These are phyloP conservation scores for Poa annua DNA, from an alignment of 176 grass and related monocot genomes.

Conservation along the genomic window DNA sequence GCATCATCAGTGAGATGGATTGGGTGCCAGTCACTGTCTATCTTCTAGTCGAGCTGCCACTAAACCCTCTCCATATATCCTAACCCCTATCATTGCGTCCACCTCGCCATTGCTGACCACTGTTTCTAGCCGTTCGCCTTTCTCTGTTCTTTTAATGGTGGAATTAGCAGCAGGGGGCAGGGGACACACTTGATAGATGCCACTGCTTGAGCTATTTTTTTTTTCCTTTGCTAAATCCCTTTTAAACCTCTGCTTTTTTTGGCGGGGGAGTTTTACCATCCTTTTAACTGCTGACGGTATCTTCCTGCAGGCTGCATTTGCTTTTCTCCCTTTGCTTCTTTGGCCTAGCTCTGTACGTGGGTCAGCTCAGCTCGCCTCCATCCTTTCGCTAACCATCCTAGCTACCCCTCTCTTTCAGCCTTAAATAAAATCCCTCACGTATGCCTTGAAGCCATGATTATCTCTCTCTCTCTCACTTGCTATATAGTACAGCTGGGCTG, in stretches of 20 bases:
- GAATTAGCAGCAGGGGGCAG: conserved; percentile 6
- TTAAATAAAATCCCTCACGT: conserved; percentile 28
- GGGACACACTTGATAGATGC: conserved; percentile 34
- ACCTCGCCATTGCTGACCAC: conserved; percentile 39
- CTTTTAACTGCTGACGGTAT: conserved; percentile 26
- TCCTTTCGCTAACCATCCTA: conserved; percentile 10
- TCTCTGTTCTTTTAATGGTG: conserved; percentile 41
- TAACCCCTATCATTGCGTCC: conserved; percentile 21
- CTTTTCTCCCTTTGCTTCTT: conserved; percentile 39
- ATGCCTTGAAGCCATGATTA: conserved; percentile 5
- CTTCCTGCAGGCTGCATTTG: conserved; percentile 49
- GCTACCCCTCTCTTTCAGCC: conserved; percentile 4
- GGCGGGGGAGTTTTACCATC: background rate
- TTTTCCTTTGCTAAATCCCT: conserved; percentile 8
- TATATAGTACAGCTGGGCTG: background rate
- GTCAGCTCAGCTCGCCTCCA: background rate
- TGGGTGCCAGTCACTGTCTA: background rate
- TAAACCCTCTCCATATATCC: background rate
- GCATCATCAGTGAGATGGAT: background rate
- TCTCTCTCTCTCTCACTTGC: background rate
- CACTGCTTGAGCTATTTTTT: background rate
- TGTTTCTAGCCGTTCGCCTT: conserved; percentile 35
- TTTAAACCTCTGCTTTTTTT: conserved; percentile 26
- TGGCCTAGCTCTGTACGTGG: conserved; percentile 22
- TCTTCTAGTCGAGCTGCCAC: background rate